A percentile compares a stretch with the other conserved stretches of the same genome.
phyloP scores from a whole-genome alignment of 805 yeast genomes.

The Wickerhamomyces rabaulensis region DNA sequence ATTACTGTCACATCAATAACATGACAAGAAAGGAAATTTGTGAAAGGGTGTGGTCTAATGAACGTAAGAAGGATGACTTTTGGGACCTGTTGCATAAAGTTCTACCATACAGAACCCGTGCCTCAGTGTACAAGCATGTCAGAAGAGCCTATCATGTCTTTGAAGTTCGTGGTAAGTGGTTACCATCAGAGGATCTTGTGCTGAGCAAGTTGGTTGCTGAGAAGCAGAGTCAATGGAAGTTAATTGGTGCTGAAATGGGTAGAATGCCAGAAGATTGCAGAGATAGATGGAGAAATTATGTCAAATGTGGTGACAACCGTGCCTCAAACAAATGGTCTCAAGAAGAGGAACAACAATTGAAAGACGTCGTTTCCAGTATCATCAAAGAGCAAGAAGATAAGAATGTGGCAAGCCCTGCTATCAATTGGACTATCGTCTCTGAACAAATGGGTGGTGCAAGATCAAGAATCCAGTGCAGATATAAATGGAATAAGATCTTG shows the following conservation, averaged over 20 bases:
- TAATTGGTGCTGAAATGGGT: constrained; percentile 71
- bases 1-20: constrained; percentile 59
- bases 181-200: constrained; percentile 68
- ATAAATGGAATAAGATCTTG: constrained; percentile 85
- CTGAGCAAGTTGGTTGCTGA: constrained; percentile 58
- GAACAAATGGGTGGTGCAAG: constrained; percentile 87
- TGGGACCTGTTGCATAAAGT: constrained; percentile 83
- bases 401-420: constrained; percentile 31
- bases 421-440: constrained; percentile 90
- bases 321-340: constrained; percentile 74
- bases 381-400: constrained; percentile 29
- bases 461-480: constrained; percentile 90
- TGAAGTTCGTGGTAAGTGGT: constrained; percentile 88
- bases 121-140: constrained; percentile 89
- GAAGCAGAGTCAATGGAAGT: constrained; percentile 83
- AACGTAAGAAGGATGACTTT: constrained; percentile 78
- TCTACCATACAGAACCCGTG: constrained; percentile 79
- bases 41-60: constrained; percentile 82
- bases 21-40: constrained; percentile 67
- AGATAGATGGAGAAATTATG: constrained; percentile 93
- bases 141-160: constrained; percentile 86
- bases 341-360: constrained; percentile 63
- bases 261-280: constrained; percentile 98
- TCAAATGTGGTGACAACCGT: constrained; percentile 81
- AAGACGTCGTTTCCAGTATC: constrained; percentile 48